phyloP scores from a whole-genome alignment of 179 eudicot species.

The Vitellaria paradoxa region DNA sequence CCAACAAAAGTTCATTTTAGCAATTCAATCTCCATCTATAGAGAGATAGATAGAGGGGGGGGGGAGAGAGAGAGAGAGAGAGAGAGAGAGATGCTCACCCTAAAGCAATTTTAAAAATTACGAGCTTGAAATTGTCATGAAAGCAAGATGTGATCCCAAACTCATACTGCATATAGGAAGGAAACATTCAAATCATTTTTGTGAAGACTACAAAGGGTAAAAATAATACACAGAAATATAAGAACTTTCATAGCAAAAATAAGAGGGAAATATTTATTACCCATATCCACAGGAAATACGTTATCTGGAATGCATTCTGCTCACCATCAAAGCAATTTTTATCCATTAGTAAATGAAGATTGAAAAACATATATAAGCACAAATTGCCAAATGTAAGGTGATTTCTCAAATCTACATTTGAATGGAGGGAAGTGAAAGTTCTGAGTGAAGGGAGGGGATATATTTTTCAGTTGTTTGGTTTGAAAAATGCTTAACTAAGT shows the following conservation, averaged over 20 bases:
- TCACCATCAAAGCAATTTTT: background rate
- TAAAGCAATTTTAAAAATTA: constrained; percentile 39
- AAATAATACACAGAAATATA: background rate
- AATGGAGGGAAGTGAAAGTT: too few species aligned
- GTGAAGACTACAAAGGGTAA: background rate
- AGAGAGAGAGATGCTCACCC: constrained; percentile 43
- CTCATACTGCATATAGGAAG: constrained; percentile 55
- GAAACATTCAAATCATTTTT: background rate
- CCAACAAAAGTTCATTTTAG: constrained; percentile 9
- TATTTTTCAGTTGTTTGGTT: too few species aligned
- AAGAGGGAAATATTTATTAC: constrained; percentile 37
- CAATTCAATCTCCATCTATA: background rate
- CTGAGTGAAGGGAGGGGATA: too few species aligned
- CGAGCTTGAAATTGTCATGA: constrained; percentile 39
- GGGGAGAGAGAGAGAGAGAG: too few species aligned
- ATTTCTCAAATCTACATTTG: background rate
- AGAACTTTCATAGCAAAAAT: constrained; percentile 1
- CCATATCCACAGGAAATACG: constrained; percentile 90
- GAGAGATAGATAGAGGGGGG: background rate
- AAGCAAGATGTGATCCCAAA: constrained; percentile 67
- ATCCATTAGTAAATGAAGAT: background rate
- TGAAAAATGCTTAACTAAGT: too few species aligned
- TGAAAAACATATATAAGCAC: background rate
- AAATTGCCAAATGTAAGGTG: background rate
- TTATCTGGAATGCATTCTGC: constrained; percentile 97